Evolutionary conservation across 139 green algal genomes (phyloP), one percentile per base, ranked within the genome.

Genomic region (Protoeuglena noctilucae): DNA sequence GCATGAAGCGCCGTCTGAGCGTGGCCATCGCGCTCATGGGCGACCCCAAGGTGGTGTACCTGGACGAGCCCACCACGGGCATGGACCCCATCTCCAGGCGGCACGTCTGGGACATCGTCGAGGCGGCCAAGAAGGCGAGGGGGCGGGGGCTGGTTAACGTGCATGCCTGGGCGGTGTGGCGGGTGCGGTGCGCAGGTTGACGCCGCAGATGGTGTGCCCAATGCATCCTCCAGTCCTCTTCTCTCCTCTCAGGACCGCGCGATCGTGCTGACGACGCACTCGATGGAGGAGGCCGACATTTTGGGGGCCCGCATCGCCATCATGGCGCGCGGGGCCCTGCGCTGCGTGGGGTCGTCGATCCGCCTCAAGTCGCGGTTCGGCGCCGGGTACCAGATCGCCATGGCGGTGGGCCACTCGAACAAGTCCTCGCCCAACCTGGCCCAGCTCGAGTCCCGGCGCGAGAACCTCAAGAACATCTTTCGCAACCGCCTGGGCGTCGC

Each of bases 251-350:
- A n/a, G n/a, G n/a, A n/a, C n/a, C n/a, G n/a, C n/a, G n/a, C n/a
- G 7, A 43, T 43, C 34, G 12, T 93, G 4, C 66, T 94, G 30
- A 93, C 77, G 1, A 79, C 62, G 21, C 82, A 94, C 69, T 76
- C 63, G 40, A 96, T 96, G 88, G 88, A 94, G 71, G 88, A 96
- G 71, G 85, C 76, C 47, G 88, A 96, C 63, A 84, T 79, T 23
- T 76, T 96, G 59, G 90, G 83, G 63, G 63, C 54, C 18, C 67
- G 84, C 19, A 71, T 96, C 22, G 77, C 68, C 69, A 89, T 96
- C 67, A 85, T 95, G 79, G 64, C 80, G 25, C 60, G 53, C 16
- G 79, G 87, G 17, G 58, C 53, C 27, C 66, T 89, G 61, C 61
- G 71, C 47, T 92, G 78, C 63, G 58, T 93, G n/a, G 87, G 87